Conservation (phyloP, 2,329 filamentous ascomycete species). For the Calonectria leucothoes region DNA sequence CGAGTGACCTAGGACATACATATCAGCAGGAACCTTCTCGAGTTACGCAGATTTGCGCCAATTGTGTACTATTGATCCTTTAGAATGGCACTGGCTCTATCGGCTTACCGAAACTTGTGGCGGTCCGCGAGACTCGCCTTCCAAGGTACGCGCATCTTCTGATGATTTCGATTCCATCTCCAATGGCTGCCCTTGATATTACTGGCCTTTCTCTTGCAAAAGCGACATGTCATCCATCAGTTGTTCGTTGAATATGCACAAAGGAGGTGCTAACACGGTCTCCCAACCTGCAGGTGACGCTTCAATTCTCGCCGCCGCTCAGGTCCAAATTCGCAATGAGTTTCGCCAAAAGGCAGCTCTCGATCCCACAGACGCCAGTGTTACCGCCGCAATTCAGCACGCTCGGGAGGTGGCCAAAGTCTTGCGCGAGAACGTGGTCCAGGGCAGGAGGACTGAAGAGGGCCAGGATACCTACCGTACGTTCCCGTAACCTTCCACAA, state of each 20-base stretch:
- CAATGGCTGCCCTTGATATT: too few species aligned
- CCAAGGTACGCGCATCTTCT: conserved; percentile 67
- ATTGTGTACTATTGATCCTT: neutral
- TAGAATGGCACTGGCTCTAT: conserved; percentile 68
- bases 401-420: conserved; percentile 87
- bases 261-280: neutral
- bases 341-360: conserved; percentile 78
- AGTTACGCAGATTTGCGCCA: neutral
- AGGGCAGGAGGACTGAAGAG: conserved; percentile 70
- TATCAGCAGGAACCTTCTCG: neutral
- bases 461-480: conserved; percentile 68
- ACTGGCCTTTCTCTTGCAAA: too few species aligned
- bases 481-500: conserved; percentile 43
- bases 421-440: conserved; percentile 86
- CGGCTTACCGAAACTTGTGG: conserved; percentile 84
- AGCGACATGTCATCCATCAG: neutral
- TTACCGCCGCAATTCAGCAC: conserved; percentile 75
- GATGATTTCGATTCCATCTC: too few species aligned
- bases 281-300: conserved; percentile 71
- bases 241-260: neutral
- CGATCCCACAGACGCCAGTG: conserved; percentile 67
- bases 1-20: neutral
- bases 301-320: conserved; percentile 76
- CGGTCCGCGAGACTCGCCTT: conserved; percentile 88
- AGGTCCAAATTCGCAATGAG: conserved; percentile 75